Conservation (phyloP, 2,329 filamentous ascomycete species). For the Tolypocladium guangdongense region DNA sequence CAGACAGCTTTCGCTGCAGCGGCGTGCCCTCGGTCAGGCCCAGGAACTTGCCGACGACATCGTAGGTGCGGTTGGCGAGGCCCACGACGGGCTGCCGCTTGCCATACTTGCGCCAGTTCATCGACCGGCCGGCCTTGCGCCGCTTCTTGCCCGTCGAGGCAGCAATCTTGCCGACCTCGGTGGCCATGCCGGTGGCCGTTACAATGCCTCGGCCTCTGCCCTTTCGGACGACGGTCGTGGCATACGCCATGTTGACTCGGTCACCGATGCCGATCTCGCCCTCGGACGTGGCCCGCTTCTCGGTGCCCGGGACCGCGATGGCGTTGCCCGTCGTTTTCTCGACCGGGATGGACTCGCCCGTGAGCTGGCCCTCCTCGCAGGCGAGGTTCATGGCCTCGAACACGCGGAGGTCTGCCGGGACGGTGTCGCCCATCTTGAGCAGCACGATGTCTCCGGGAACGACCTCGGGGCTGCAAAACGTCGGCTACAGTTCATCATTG, state of each 20-base stretch:
- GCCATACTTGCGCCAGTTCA: constrained; percentile 43
- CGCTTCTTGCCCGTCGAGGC: constrained; percentile 41
- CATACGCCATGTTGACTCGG: constrained; percentile 64
- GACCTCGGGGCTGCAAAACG: constrained; percentile 38
- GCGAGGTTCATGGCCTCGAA: constrained; percentile 68
- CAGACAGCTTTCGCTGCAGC: constrained; percentile 66
- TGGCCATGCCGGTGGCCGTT: constrained; percentile 59
- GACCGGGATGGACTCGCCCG: constrained; percentile 64
- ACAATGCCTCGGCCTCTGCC: constrained; percentile 65
- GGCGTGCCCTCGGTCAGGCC: constrained; percentile 60
- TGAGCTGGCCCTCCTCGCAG: constrained; percentile 68
- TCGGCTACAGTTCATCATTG: constrained; percentile 4
- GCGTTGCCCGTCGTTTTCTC: constrained; percentile 49
- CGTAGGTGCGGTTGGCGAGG: constrained; percentile 33
- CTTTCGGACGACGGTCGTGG: constrained; percentile 61
- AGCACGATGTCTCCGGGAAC: constrained; percentile 62
- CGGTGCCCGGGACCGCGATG: constrained; percentile 33
- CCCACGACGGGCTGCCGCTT: constrained; percentile 38
- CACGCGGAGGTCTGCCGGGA: constrained; percentile 61
- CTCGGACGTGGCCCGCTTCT: constrained; percentile 30
- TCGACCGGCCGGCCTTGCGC: constrained; percentile 42
- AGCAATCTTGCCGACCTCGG: constrained; percentile 61
- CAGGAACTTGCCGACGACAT: constrained; percentile 45
- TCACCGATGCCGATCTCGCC: constrained; percentile 56
- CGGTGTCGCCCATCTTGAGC: constrained; percentile 61